A percentile compares a stretch with the other conserved stretches of the same genome.
Conservation (phyloP, 1,284 basidiomycete species). For the Sphaerobolus stellatus region DNA sequence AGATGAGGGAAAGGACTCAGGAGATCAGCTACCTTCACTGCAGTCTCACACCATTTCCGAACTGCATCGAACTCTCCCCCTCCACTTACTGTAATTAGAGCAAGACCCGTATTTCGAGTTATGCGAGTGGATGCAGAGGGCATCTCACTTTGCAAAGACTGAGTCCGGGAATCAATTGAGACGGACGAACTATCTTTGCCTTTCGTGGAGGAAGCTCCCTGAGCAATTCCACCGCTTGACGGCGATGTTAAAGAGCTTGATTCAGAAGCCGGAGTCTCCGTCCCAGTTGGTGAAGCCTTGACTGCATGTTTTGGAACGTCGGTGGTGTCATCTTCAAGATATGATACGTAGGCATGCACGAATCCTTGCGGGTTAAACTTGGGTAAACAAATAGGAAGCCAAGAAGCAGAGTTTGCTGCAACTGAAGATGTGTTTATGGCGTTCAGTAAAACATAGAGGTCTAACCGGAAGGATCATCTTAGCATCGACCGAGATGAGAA, state of each 20-base stretch:
- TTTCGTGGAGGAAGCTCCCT: too few relatives aligned
- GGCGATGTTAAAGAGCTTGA: background rate
- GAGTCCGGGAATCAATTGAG: too few relatives aligned
- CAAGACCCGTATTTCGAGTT: slow-evolving; percentile 30
- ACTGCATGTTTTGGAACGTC: background rate
- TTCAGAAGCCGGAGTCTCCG: slow-evolving; percentile 12
- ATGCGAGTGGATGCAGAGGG: too few relatives aligned
- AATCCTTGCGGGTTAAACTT: slow-evolving; percentile 92
- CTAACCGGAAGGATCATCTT: slow-evolving; percentile 36
- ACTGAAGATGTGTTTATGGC: slow-evolving; percentile 71
- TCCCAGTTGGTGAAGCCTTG: background rate
- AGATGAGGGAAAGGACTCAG: background rate
- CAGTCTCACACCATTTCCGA: slow-evolving; percentile 68
- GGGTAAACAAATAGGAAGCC: slow-evolving; percentile 95
- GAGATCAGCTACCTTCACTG: slow-evolving; percentile 49
- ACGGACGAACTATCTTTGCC: too few relatives aligned
- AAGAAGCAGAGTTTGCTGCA: slow-evolving; percentile 77
- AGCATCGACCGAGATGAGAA: slow-evolving; percentile 7
- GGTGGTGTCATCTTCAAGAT: slow-evolving; percentile 43
- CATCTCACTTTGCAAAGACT: too few relatives aligned
- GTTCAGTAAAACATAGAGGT: slow-evolving; percentile 86
- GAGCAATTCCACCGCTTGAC: background rate
- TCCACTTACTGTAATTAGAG: slow-evolving; percentile 39
- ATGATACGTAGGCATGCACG: slow-evolving; percentile 90
- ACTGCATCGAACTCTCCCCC: slow-evolving; percentile 42